Base-by-base conservation (phyloP, 2,329 filamentous ascomycete species). In the Talaromyces sp. region DNA sequence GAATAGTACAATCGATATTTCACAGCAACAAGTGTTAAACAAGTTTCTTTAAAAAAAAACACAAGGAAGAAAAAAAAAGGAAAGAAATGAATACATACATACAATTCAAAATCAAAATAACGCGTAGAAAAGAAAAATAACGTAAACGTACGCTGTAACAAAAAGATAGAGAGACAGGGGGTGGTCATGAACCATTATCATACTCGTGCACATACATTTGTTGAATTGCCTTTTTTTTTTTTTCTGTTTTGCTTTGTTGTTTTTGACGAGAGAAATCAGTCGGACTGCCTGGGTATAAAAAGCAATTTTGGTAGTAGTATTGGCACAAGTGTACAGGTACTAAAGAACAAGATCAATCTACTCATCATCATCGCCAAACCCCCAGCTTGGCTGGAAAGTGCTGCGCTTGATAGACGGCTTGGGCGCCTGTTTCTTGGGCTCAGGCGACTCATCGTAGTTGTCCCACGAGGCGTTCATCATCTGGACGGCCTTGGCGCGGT, bases 401-500 rank as follows among this genome's bases (percentile, higher is more conserved):
- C 68, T 66, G 10, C 64, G 64, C 33, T 70, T 63, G 44, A 47
- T 8, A 66, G 61, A 11, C 66, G 69, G 64, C 70, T 28, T 49
- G 53, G 64, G 17, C 2, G 69, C 65, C 49, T 64, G 67, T 57
- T 71, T 69, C 52, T 65, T 66, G 8, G 72, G 68, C 58, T 73
- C 68, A 6, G 75, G 72, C 19, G 71, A 70, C 33, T 72, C 69
- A 55, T 79, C 77, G 54, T 75, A 75, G 9, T 71, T 68, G 55
- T 78, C 76, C 81, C 80, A 83, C n/a, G 74, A 74, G 54, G 87
- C 78, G 68, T 89, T 84, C 86, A 92, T 89, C 81, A 85, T 88
- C 75, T 89, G 87, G 58, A 90, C 84, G 3, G 83, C 87, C 77
- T 91, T 91, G 73, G 85, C 82, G 65, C 85, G 85, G 65, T 86